Conservation (phyloP, 352 stramenopile genomes). For the Phytophthora multivora region DNA sequence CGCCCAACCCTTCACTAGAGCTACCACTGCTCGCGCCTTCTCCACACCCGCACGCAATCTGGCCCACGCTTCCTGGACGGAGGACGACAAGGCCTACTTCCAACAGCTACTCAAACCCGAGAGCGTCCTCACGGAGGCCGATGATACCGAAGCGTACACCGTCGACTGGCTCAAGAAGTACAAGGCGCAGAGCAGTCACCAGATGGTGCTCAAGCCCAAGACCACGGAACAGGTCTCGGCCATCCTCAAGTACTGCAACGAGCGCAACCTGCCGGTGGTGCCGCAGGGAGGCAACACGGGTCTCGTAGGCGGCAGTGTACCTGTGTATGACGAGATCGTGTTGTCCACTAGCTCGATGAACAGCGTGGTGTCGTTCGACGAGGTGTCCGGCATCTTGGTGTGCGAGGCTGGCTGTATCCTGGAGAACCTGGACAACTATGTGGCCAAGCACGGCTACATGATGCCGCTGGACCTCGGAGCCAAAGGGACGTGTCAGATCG, state of each 20-base stretch:
- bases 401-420: slow-evolving; percentile 94
- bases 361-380: slow-evolving; percentile 91
- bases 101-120: slow-evolving; percentile 60
- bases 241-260: slow-evolving; percentile 95
- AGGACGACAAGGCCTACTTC: slow-evolving; percentile 71
- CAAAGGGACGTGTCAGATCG: slow-evolving; percentile 97
- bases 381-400: slow-evolving; percentile 81
- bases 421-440: slow-evolving; percentile 91
- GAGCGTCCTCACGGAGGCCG: slow-evolving; percentile 65
- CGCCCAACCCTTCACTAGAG: slow-evolving; percentile 3
- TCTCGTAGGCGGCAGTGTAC: slow-evolving; percentile 94
- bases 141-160: slow-evolving; percentile 76
- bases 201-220: slow-evolving; percentile 87
- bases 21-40: slow-evolving; percentile 21
- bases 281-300: slow-evolving; percentile 97
- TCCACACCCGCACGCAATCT: slow-evolving; percentile 44
- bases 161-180: slow-evolving; percentile 90
- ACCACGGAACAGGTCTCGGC: slow-evolving; percentile 87
- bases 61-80: slow-evolving; percentile 57
- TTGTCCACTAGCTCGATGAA: slow-evolving; percentile 93
- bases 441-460: slow-evolving; percentile 81
- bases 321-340: slow-evolving; percentile 94
- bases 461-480: slow-evolving; percentile 96
- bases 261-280: slow-evolving; percentile 89
- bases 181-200: slow-evolving; percentile 53